Conservation (phyloP, 495 filamentous ascomycete species). For the Aspergillus conjunctus region DNA sequence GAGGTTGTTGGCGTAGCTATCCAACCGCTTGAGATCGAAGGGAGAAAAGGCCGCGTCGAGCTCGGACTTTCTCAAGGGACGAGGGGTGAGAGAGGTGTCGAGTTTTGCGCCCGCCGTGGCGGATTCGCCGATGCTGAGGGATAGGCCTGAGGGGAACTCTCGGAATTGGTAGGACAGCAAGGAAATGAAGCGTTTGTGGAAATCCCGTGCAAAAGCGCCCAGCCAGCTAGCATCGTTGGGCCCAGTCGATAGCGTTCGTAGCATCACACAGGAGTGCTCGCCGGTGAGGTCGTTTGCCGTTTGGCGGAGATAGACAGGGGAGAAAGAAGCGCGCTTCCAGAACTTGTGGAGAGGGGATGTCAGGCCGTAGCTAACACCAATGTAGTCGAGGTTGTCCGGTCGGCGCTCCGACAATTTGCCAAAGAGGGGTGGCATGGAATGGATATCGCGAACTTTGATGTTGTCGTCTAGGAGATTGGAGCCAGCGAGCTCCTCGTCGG, state of each 20-base stretch:
- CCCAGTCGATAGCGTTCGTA: slow-evolving; percentile 66
- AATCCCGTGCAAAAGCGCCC: slow-evolving; percentile 86
- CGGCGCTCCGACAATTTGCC: slow-evolving; percentile 82
- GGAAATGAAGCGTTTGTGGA: slow-evolving; percentile 85
- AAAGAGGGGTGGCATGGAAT: slow-evolving; percentile 89
- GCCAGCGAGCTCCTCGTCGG: slow-evolving; percentile 79
- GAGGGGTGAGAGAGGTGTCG: slow-evolving; percentile 49
- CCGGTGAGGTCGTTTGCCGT: slow-evolving; percentile 95
- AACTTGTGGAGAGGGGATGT: slow-evolving; percentile 90
- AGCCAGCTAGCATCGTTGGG: slow-evolving; percentile 77
- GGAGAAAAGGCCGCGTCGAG: slow-evolving; percentile 79
- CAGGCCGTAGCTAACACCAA: slow-evolving; percentile 94
- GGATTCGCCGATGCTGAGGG: slow-evolving; percentile 86
- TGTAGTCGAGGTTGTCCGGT: slow-evolving; percentile 81
- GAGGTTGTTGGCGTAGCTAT: slow-evolving; percentile 94
- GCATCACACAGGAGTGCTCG: slow-evolving; percentile 98
- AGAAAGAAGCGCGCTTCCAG: slow-evolving; percentile 88
- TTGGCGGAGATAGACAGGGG: slow-evolving; percentile 91
- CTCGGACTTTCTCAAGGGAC: slow-evolving; percentile 64
- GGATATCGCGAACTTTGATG: slow-evolving; percentile 86
- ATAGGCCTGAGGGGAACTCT: slow-evolving; percentile 75
- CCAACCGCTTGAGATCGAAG: slow-evolving; percentile 91
- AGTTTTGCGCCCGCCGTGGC: slow-evolving; percentile 71
- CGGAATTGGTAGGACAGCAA: slow-evolving; percentile 93
- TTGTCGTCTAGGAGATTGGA: slow-evolving; percentile 81